Evolutionary conservation across 805 yeast genomes (phyloP), one percentile per base, ranked within the genome.

Genomic region (Cyberlindnera maritima): DNA sequence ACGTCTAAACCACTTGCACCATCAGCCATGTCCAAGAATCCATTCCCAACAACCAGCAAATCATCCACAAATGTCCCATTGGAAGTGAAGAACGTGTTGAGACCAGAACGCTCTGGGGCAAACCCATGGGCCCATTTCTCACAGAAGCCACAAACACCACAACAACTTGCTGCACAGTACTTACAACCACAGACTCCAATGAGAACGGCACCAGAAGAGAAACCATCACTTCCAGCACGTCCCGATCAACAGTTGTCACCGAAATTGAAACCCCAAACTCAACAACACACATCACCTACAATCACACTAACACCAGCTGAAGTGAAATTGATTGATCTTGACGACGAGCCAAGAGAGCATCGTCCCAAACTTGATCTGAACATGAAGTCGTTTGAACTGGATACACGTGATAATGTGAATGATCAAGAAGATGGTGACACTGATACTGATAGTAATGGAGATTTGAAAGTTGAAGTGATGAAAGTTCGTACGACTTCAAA

Each of bases 381-480:
- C 15, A 26, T 59, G 37, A 40, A 26, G 7, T 19, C 43, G 4
- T 19, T 41, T 7, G 43, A 39, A 20, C 41, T 57, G n/a, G 58
- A 55, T 23, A 33, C 57, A 18, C 54, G 49, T 20, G 25, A 34
- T 33, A 36, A 33, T 18, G 46, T 36, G 21, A 35, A 12, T 35
- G 62, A 44, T 11, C 44, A 38, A 4, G 50, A 48, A 11, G 50
- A 43, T 19, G 36, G 39, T 26, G 54, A 49, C 28, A 43, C 47
- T 1, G 55, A 53, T 32, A 46, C 54, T 7, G 57, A 53, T 36
- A 46, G 51, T 15, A 50, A 49, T 41, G 60, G 58, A 3, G 59
- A 49, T 28, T 44, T 59, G 34, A 50, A 53, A 34, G 59, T 59
- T 6, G 52, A 55, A 33, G 59, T 50, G 23, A 44, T 59, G 49